phyloP scores from a whole-genome alignment of 441 rosid species.

The Theobroma grandiflorum region DNA sequence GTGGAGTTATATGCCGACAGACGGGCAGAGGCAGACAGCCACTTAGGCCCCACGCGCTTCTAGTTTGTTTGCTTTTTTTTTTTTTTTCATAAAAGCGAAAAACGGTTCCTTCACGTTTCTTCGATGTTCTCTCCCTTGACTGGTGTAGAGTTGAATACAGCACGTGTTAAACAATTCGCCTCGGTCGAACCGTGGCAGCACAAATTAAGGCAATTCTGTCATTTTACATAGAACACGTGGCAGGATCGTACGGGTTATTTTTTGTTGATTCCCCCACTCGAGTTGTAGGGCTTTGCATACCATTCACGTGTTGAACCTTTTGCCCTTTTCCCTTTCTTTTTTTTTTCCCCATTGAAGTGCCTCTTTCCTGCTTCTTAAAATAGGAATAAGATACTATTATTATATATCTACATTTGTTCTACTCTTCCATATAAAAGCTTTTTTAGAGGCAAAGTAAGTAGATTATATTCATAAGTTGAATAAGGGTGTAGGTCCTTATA shows the following conservation, averaged over 20 bases:
- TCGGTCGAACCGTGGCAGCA: neutral
- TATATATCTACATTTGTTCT: too few relatives aligned
- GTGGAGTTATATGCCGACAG: constrained; percentile 14
- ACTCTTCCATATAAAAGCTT: too few relatives aligned
- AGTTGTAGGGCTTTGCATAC: neutral
- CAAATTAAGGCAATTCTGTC: neutral
- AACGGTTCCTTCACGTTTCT: constrained; percentile 1
- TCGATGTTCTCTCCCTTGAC: neutral
- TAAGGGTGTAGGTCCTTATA: too few relatives aligned
- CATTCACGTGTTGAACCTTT: neutral
- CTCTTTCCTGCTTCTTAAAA: neutral
- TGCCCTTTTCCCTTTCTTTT: neutral
- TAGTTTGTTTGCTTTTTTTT: neutral
- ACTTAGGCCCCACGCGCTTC: neutral
- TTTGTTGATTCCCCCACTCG: neutral
- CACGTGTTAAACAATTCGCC: constrained; percentile 29
- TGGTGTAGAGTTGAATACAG: neutral
- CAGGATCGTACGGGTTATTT: neutral
- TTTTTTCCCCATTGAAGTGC: too few relatives aligned
- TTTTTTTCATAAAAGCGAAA: neutral
- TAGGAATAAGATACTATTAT: neutral
- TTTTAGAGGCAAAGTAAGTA: too few relatives aligned
- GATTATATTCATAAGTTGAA: too few relatives aligned
- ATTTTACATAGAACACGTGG: neutral
- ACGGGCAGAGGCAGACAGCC: constrained; percentile 7